phyloP scores from a whole-genome alignment of 2,329 filamentous ascomycete species.

The Penicillium oxalicum region DNA sequence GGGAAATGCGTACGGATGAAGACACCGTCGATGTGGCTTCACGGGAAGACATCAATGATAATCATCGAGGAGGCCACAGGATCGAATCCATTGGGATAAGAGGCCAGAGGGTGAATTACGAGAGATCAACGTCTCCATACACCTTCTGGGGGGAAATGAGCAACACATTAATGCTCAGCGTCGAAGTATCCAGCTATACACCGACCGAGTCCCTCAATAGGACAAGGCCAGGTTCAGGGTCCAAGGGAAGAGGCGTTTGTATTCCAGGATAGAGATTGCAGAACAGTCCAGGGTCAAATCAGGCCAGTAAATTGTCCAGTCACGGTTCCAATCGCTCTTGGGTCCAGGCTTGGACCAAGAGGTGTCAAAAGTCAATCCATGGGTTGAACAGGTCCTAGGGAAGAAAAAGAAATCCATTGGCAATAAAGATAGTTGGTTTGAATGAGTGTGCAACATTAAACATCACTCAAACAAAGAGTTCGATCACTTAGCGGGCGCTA shows the following conservation, averaged over 20 bases:
- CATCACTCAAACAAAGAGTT: conserved; percentile 33
- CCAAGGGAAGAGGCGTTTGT: too few relatives aligned
- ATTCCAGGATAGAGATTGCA: conserved; percentile 4
- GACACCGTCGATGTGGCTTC: too few relatives aligned
- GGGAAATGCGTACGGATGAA: too few relatives aligned
- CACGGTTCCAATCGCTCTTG: conserved; percentile 19
- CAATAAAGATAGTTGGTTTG: conserved; percentile 11
- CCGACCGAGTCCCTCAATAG: too few relatives aligned
- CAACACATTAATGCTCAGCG: conserved; percentile 17
- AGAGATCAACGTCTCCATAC: conserved; percentile 11
- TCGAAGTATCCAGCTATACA: too few relatives aligned
- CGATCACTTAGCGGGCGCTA: conserved; percentile 31
- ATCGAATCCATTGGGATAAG: conserved; percentile 12
- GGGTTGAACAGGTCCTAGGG: conserved; percentile 11
- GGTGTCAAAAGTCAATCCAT: conserved; percentile 11
- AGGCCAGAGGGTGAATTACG: conserved; percentile 7
- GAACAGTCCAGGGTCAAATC: conserved; percentile 6
- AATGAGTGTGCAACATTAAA: conserved; percentile 36
- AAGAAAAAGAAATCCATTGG: conserved; percentile 14
- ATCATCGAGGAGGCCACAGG: conserved; percentile 8
- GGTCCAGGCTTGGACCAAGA: conserved; percentile 25
- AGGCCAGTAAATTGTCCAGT: conserved; percentile 10
- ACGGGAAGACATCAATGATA: not conserved
- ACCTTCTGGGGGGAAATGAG: conserved; percentile 5
- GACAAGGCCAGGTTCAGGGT: too few relatives aligned